Conservation (phyloP, 2,329 filamentous ascomycete species). For the Aspergillus spinulosporus region DNA sequence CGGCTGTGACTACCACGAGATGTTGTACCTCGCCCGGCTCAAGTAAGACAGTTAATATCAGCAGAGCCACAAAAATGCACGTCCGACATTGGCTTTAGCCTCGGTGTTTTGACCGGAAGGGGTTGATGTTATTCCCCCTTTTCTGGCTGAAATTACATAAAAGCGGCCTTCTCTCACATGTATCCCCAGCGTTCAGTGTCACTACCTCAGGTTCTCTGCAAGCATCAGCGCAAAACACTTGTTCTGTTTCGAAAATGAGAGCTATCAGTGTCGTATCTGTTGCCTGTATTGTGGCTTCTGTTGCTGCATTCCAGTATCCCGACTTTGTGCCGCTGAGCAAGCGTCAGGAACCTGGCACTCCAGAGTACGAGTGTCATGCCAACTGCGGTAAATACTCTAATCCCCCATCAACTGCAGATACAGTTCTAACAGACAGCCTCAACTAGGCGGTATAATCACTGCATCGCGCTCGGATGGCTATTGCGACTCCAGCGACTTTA, state of each 20-base stretch:
- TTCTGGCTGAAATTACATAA: constrained; percentile 1
- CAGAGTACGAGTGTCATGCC: constrained; percentile 11
- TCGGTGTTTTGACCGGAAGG: neutral
- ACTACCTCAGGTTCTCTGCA: neutral
- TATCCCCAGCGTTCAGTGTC: neutral
- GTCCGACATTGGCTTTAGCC: neutral
- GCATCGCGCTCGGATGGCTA: constrained; percentile 4
- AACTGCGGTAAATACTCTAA: constrained; percentile 5
- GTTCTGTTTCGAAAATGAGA: constrained; percentile 1
- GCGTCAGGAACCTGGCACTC: constrained; percentile 9
- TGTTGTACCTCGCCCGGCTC: neutral
- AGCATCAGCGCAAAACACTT: neutral
- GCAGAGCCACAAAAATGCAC: neutral
- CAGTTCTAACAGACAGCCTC: neutral
- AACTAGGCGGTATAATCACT: constrained; percentile 6
- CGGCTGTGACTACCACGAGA: neutral
- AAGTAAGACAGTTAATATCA: constrained; percentile 7
- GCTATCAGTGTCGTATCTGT: neutral
- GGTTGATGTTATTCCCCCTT: neutral
- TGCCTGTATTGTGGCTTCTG: constrained; percentile 4
- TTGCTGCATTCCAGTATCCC: constrained; percentile 1
- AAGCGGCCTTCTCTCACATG: neutral
- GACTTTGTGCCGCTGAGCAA: constrained; percentile 10
- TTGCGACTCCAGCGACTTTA: constrained; percentile 5
- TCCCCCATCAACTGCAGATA: neutral